A percentile compares a stretch with the other conserved stretches of the same genome.
Evolutionary conservation across 75 land plant species (phyloP).

Genomic region (Chamaecyparis obtusa): DNA sequence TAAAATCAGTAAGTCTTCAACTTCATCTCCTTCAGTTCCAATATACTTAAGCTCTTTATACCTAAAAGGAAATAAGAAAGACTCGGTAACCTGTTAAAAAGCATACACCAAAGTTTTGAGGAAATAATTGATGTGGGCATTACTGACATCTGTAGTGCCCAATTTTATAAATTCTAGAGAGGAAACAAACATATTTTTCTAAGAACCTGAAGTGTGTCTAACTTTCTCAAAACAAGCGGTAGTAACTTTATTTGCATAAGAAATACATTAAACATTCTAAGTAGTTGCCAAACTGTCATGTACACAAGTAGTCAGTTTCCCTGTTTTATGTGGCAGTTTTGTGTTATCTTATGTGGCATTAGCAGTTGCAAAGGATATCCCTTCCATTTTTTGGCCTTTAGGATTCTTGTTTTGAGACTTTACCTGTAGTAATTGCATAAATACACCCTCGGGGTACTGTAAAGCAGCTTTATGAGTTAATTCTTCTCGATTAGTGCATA

Average conservation of each 20-base stretch:
- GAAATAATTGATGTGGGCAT: background rate
- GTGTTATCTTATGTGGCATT: no score
- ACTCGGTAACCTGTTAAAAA: background rate
- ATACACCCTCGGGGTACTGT: no score
- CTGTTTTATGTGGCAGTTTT: no score
- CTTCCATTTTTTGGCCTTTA: no score
- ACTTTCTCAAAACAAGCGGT: background rate
- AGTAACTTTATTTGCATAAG: background rate
- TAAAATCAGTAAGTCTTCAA: conserved; percentile 83
- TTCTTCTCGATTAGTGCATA: no score
- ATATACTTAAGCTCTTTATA: conserved; percentile 64
- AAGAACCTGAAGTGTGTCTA: background rate
- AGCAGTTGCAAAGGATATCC: no score
- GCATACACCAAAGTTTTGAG: background rate
- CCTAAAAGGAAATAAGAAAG: conserved; percentile 32
- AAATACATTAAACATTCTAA: background rate
- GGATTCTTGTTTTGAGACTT: no score
- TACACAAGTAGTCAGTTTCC: no score
- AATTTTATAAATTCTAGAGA: background rate
- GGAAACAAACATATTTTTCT: background rate
- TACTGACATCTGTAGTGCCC: background rate
- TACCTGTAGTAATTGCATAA: no score
- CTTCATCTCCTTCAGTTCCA: conserved; percentile 86
- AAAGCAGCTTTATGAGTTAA: no score
- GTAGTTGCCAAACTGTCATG: no score